Conservation (phyloP, 108 stramenopile genomes). For the Cyclotella atomus region DNA sequence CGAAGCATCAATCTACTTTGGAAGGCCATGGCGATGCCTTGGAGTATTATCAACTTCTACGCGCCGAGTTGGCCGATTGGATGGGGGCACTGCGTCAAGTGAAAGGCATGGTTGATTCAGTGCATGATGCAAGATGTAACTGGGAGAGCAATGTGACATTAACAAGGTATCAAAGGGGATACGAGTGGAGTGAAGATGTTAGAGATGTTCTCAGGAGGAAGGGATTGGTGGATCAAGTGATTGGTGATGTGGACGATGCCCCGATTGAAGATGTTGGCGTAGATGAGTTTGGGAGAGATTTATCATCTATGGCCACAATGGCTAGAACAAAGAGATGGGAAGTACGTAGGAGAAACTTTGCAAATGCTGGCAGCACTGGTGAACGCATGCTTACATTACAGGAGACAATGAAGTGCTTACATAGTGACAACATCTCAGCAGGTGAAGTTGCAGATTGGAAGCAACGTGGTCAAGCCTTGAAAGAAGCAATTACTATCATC, state of each 20-base stretch:
- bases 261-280: slow-evolving; percentile 18
- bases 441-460: slow-evolving; percentile 46
- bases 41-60: slow-evolving; percentile 72
- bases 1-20: slow-evolving; percentile 51
- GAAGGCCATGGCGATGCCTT: slow-evolving; percentile 60
- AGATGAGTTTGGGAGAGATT: slow-evolving; percentile 88
- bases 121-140: slow-evolving; percentile 47
- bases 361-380: neutral
- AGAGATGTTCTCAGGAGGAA: slow-evolving; percentile 45
- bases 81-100: slow-evolving; percentile 78
- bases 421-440: slow-evolving; percentile 22
- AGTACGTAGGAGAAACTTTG: slow-evolving; percentile 22
- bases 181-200: slow-evolving; percentile 69
- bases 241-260: slow-evolving; percentile 41
- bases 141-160: slow-evolving; percentile 47
- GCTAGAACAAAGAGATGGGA: slow-evolving; percentile 58
- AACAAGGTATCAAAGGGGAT: slow-evolving; percentile 36
- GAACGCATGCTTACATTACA: neutral
- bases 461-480: slow-evolving; percentile 50
- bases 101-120: slow-evolving; percentile 49
- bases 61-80: slow-evolving; percentile 65
- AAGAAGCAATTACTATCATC: slow-evolving; percentile 62
- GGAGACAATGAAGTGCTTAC: slow-evolving; percentile 9
- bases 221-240: slow-evolving; percentile 42
- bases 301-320: slow-evolving; percentile 62